These are phyloP conservation scores for Cystobasidiopsis lactophilus DNA, from an alignment of 768 basidiomycete genomes.

Conservation along the genomic window DNA sequence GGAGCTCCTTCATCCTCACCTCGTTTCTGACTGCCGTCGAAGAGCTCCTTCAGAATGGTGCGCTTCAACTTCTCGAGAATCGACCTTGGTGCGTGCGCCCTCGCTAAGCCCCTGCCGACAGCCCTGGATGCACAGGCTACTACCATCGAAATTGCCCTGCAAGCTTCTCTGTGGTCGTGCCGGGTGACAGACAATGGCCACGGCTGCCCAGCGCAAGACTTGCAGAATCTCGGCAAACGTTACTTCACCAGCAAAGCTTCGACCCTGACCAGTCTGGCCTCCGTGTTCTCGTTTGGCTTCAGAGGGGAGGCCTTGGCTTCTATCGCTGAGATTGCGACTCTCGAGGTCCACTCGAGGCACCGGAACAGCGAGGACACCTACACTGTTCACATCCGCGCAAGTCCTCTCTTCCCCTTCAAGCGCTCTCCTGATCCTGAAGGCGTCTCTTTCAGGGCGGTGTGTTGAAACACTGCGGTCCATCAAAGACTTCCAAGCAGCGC, in stretches of 20 bases:
- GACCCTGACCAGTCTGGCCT: too few relatives aligned
- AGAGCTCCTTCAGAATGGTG: constrained; percentile 63
- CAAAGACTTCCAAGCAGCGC: not conserved
- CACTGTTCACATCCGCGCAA: constrained; percentile 57
- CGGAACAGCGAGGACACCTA: not conserved
- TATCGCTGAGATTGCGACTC: not conserved
- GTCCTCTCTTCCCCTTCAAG: constrained; percentile 56
- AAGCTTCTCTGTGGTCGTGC: constrained; percentile 56
- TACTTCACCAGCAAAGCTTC: constrained; percentile 34
- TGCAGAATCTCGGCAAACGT: constrained; percentile 38
- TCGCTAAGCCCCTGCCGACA: not conserved
- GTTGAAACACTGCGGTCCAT: not conserved
- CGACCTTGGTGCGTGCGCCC: not conserved
- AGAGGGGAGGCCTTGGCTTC: constrained; percentile 58
- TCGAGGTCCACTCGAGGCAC: not conserved
- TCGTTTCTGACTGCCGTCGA: constrained; percentile 56
- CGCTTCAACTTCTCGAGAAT: not conserved
- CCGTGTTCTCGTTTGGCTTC: constrained; percentile 57
- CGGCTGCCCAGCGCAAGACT: constrained; percentile 44
- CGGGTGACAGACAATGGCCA: constrained; percentile 68
- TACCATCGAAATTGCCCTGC: constrained; percentile 46
- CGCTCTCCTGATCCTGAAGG: constrained; percentile 47
- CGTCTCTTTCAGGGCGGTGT: constrained; percentile 2
- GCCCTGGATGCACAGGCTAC: constrained; percentile 57
- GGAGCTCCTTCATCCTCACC: constrained; percentile 65